Base-by-base conservation (phyloP, 2,329 filamentous ascomycete genomes). In the Mycosphaerella sp. region DNA sequence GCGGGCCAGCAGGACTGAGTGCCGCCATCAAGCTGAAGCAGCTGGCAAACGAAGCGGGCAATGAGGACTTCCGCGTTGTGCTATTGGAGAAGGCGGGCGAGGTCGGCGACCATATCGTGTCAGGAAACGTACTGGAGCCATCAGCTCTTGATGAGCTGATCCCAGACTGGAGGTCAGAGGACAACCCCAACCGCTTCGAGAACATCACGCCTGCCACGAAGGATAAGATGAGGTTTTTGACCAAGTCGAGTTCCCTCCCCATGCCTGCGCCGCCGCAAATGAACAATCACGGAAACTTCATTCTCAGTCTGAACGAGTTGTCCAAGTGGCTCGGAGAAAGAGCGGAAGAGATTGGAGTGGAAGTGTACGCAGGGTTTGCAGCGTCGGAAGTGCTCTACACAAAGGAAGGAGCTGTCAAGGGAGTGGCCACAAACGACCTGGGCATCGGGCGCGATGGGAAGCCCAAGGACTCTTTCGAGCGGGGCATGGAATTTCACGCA, bases 401-500 rank as follows among this genome's bases (percentile, higher is more conserved):
- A 59, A 64, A 81, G 2, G 91, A 96, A 67, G 91, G 91, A 2
- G 87, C 87, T 1, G 93, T 98, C 45, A 85, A 84, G 70, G 93
- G 93, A 59, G 91, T 98, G 36, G 93, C 93, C 14, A 98, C 93
- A 41, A 97, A 97, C 65, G 93, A 98, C 65, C 75, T 96, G 17
- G 93, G 93, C 35, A 80, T 98, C 53, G 84, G 79, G 8, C 80
- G 89, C 49, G 80, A 86, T 62, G 91, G 91, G 35, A 86, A 85
- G 68, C 82, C 90, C 32, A 96, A 95, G 74, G 86, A 93, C 50
- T 84, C 79, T 6, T 98, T 96, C 65, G 90, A 97, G 76, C 81
- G 93, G 55, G 93, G 93, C 54, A 98, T 98, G 93, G 93, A 95
- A 72, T 98, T 98, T 68, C 89, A 95, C 66, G 91, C 93, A 6